These are phyloP conservation scores for Rhodotorula sp. DNA, from an alignment of 1,284 basidiomycete species.

Conservation along the genomic window DNA sequence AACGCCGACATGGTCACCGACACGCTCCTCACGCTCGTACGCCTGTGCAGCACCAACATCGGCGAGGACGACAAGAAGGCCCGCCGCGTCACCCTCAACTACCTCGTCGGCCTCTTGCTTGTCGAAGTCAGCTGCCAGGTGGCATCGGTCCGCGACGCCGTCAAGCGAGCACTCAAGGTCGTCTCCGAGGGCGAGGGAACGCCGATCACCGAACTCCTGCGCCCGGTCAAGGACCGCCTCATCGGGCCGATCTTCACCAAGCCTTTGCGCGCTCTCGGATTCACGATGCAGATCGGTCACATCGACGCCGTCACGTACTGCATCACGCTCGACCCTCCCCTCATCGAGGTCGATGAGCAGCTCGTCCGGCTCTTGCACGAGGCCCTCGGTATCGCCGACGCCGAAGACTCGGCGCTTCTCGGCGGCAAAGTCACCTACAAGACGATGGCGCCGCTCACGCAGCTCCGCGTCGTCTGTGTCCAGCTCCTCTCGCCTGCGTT, in stretches of 20 bases:
- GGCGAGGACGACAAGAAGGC: conserved; percentile 42
- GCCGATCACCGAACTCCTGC: conserved; percentile 72
- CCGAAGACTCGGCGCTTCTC: conserved; percentile 81
- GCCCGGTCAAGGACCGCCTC: conserved; percentile 83
- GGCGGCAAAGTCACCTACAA: conserved; percentile 70
- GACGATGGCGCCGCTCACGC: conserved; percentile 76
- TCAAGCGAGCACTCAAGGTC: conserved; percentile 77
- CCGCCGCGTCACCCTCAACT: conserved; percentile 46
- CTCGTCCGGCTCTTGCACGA: conserved; percentile 89
- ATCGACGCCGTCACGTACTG: conserved; percentile 96
- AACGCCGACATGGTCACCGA: conserved; percentile 77
- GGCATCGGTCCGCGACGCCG: conserved; percentile 77
- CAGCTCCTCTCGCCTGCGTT: conserved; percentile 90
- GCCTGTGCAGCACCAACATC: conserved; percentile 60
- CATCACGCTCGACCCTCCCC: conserved; percentile 51
- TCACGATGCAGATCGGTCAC: conserved; percentile 95
- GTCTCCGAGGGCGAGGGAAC: conserved; percentile 73
- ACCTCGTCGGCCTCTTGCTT: conserved; percentile 80
- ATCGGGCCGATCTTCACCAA: conserved; percentile 90
- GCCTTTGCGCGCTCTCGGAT: conserved; percentile 94
- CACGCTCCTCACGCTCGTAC: conserved; percentile 73
- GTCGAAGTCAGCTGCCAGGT: conserved; percentile 86
- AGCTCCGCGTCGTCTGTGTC: conserved; percentile 93
- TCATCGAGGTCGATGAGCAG: conserved; percentile 51
- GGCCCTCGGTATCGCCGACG: conserved; percentile 90